Percentiles rank a stretch among this genome's conserved stretches.
Conservation (phyloP, 805 yeast genomes). For the Lipomyces anomalus region DNA sequence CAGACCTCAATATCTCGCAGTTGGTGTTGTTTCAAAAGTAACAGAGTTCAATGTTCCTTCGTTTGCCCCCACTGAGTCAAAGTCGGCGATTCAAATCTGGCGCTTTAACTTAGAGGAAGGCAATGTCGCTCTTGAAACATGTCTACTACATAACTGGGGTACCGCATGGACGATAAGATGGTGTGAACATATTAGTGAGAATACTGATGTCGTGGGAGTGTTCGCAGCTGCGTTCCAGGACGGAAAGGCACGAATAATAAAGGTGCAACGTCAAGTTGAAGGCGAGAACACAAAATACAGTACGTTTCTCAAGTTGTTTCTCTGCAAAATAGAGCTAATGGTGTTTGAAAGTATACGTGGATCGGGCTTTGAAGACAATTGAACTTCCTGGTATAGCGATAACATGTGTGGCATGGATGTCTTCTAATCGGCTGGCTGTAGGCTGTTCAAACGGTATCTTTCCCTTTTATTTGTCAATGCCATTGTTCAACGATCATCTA, state of each 20-base stretch:
- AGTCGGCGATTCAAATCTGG: constrained; percentile 22
- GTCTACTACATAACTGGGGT: constrained; percentile 20
- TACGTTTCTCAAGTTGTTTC: no score
- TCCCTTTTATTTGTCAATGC: no score
- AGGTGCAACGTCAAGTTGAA: constrained; percentile 4
- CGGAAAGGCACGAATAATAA: constrained; percentile 17
- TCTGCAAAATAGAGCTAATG: no score
- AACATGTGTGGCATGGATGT: constrained; percentile 15
- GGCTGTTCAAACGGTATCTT: constrained; percentile 21
- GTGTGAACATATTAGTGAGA: no score
- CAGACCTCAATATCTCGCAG: background rate
- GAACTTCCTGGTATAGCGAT: constrained; percentile 14
- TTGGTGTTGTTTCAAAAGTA: background rate
- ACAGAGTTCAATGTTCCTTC: constrained; percentile 8
- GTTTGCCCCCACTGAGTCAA: background rate
- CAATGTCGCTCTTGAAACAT: background rate
- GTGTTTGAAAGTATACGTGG: no score
- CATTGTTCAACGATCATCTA: no score
- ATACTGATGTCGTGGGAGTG: constrained; percentile 1
- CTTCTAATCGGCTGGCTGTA: constrained; percentile 11
- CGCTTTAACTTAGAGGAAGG: background rate
- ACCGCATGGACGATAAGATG: constrained; percentile 19
- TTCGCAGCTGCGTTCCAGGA: constrained; percentile 19
- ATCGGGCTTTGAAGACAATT: constrained; percentile 6
- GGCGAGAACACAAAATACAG: no score